Base-by-base conservation (phyloP, 805 yeast genomes). In the Candida nemodendra region DNA sequence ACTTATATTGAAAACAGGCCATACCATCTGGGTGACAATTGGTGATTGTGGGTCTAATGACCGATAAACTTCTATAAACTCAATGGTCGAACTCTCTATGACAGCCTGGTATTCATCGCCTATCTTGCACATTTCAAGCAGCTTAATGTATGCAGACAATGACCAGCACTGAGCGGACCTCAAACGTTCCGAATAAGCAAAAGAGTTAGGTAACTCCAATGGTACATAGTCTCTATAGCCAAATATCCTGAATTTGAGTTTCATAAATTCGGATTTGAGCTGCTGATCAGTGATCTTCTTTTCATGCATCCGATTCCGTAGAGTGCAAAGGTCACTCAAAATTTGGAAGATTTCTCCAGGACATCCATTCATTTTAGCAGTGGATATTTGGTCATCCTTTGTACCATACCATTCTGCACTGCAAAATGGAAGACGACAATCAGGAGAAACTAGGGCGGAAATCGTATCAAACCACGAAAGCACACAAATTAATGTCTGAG, bases 401-500 rank as follows among this genome's bases (percentile, higher is more conserved):
- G 64, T 57, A 2, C 81, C 81, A 46, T 73, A 76, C 79, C 80
- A 76, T 14, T 57, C 65, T 8, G 74, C 71, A 19, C 65, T 68
- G 54, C 79, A 74, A 39, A 61, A 74, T 0, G 82, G 81, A 21
- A 74, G 49, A 13, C 82, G 56, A 46, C 76, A 75, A 53, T 76
- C 81, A 1, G 81, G 76, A 1, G 80, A 73, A 2, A 72, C 75
- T 11, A 77, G 58, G 1, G 81, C 78, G 19, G 75, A 61, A 4
- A 76, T 72, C 0, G 81, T 76, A 45, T 77, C 82, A 51, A 72
- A 76, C 82, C 82, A 77, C 0, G 79, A 69, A 12, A 77, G 51
- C n/a, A 74, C 76, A 24, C 70, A 68, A 5, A 74, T 69, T 19
- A 73, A 59, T 1, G 76, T 57, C 5, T 74, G 72, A 5, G 72